These are phyloP conservation scores for Thecamonas trahens DNA, from an alignment of 78 protist genomes.

Conservation along the genomic window DNA sequence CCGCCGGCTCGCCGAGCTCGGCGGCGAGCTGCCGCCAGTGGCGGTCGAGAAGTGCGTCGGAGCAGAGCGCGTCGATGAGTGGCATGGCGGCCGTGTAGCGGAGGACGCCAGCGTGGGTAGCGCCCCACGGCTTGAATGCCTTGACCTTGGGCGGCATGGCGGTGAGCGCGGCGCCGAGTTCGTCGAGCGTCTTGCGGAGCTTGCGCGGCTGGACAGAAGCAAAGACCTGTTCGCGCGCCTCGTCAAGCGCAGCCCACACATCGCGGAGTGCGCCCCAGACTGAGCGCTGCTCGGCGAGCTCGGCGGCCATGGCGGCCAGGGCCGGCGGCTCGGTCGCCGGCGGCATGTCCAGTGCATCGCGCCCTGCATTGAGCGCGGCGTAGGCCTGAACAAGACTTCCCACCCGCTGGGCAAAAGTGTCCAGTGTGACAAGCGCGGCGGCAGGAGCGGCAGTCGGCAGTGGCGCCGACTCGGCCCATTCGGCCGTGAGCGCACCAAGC, in stretches of 20 bases:
- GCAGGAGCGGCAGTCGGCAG: too few relatives aligned
- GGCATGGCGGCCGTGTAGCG: too few relatives aligned
- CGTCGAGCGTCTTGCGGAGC: constrained; percentile 36
- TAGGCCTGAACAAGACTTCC: too few relatives aligned
- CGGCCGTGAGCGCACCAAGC: too few relatives aligned
- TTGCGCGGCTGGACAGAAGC: constrained; percentile 78
- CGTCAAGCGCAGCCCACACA: constrained; percentile 54
- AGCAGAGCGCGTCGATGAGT: constrained; percentile 49
- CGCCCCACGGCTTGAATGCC: too few relatives aligned
- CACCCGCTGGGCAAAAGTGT: too few relatives aligned
- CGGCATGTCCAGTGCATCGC: constrained; percentile 28
- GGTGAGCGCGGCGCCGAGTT: constrained; percentile 23
- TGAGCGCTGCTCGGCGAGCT: constrained; percentile 60
- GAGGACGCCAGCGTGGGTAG: too few relatives aligned
- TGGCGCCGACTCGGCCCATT: constrained; percentile 33
- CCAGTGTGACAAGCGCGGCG: too few relatives aligned
- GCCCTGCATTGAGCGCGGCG: constrained; percentile 62
- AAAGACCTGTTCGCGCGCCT: constrained; percentile 65
- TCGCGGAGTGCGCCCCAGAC: constrained; percentile 59
- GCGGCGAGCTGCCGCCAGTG: constrained; percentile 84
- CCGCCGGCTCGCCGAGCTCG: too few relatives aligned
- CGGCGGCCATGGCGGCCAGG: constrained; percentile 47
- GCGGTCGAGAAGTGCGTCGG: constrained; percentile 74
- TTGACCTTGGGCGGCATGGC: too few relatives aligned
- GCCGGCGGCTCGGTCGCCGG: too few relatives aligned